phyloP scores from a whole-genome alignment of 495 filamentous ascomycete species.

The Daldinia vernicosa region DNA sequence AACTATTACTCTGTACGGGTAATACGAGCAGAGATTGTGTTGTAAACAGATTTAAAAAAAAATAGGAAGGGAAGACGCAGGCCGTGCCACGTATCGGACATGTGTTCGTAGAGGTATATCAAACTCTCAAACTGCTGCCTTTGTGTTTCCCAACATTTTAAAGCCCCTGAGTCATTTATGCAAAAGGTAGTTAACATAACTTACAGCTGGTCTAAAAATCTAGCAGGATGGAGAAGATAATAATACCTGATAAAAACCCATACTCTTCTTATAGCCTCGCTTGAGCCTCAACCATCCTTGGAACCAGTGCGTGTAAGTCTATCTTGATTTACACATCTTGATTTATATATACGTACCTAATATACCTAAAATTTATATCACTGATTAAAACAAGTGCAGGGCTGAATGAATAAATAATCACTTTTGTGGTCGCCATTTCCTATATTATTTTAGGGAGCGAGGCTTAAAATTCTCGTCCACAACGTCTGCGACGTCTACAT shows the following conservation, averaged over 20 bases:
- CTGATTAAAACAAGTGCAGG: neutral
- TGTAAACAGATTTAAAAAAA: neutral
- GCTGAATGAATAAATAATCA: neutral
- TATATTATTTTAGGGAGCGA: neutral
- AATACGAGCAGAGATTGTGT: neutral
- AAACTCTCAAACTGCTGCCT: conserved; percentile 13
- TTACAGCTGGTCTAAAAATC: neutral
- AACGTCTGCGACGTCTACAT: neutral
- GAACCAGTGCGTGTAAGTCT: conserved; percentile 2
- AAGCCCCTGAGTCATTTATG: conserved; percentile 8
- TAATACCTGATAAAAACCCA: neutral
- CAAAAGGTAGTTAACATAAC: conserved; percentile 1
- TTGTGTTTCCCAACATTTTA: conserved; percentile 16
- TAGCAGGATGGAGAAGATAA: conserved; percentile 17
- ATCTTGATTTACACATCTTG: neutral
- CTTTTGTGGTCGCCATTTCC: neutral
- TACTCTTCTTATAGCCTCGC: conserved; percentile 3
- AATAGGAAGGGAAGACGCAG: neutral
- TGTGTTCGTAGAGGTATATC: conserved; percentile 26
- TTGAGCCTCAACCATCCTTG: neutral
- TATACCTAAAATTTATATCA: too few relatives aligned
- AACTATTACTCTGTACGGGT: neutral
- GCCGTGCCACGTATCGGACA: neutral
- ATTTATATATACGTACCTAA: too few relatives aligned
- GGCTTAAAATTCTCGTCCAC: neutral